These are phyloP conservation scores for Pichia sp. DNA, from an alignment of 1,139 yeast species.

Conservation along the genomic window DNA sequence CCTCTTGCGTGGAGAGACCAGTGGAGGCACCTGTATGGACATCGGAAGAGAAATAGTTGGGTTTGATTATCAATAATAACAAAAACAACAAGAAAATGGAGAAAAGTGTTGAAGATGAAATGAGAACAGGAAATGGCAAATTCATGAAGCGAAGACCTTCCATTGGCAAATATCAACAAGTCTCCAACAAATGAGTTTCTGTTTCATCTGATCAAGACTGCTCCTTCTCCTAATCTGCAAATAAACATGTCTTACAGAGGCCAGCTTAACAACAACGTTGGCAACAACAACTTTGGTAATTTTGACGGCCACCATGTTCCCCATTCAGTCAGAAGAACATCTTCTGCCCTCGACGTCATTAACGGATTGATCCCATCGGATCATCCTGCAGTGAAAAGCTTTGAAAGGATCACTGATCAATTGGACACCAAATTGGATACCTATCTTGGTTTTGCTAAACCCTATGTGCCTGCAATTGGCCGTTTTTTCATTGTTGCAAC, in stretches of 20 bases:
- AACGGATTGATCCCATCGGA: slow-evolving; percentile 27
- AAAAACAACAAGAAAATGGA: neutral
- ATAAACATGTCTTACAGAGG: slow-evolving; percentile 1
- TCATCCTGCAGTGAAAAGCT: slow-evolving; percentile 33
- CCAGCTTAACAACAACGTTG: neutral
- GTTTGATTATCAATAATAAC: neutral
- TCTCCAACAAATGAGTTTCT: neutral
- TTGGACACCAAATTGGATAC: slow-evolving; percentile 44
- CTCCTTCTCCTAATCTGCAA: neutral
- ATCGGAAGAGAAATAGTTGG: neutral
- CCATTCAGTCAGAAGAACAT: slow-evolving; percentile 6
- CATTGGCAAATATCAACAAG: neutral
- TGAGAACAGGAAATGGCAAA: neutral
- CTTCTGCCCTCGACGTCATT: slow-evolving; percentile 20
- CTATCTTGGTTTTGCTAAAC: slow-evolving; percentile 48
- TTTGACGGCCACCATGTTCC: slow-evolving; percentile 5
- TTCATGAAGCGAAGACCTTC: neutral
- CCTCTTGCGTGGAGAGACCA: slow-evolving; percentile 20
- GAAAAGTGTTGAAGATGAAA: neutral
- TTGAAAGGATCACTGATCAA: slow-evolving; percentile 41
- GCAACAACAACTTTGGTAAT: neutral
- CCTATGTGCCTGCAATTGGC: slow-evolving; percentile 80
- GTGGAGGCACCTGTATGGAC: neutral
- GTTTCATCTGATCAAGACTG: neutral
- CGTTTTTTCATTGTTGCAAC: slow-evolving; percentile 91